Conservation (phyloP, 768 basidiomycete species). For the Tricholoma bakamatsutake region DNA sequence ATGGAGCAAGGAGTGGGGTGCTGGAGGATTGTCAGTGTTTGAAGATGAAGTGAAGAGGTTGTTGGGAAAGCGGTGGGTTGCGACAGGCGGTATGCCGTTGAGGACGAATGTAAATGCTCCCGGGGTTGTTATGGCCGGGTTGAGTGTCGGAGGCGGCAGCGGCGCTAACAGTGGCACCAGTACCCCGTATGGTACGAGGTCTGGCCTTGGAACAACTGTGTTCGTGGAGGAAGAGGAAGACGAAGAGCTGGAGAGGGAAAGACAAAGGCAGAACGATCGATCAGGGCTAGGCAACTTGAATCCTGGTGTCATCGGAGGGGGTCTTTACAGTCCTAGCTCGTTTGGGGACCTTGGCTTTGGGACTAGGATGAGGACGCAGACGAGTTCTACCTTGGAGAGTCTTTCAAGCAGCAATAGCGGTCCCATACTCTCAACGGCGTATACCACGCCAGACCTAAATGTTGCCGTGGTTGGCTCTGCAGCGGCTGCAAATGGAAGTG, state of each 20-base stretch:
- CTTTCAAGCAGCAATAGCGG: conserved; percentile 24
- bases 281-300: conserved; percentile 15
- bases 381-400: conserved; percentile 37
- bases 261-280: conserved; percentile 20
- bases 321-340: conserved; percentile 20
- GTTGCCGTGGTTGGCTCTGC: conserved; percentile 25
- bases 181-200: conserved; percentile 57
- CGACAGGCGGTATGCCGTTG: conserved; percentile 50
- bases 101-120: conserved; percentile 55
- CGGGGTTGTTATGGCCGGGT: conserved; percentile 12
- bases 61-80: conserved; percentile 69
- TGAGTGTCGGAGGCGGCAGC: conserved; percentile 30
- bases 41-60: conserved; percentile 77
- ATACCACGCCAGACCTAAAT: conserved; percentile 60
- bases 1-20: conserved; percentile 63
- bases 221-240: conserved; percentile 77
- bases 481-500: conserved; percentile 27
- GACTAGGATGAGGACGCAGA: conserved; percentile 49
- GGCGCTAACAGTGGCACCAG: conserved; percentile 61
- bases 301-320: conserved; percentile 23
- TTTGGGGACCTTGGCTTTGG: conserved; percentile 30
- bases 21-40: conserved; percentile 52
- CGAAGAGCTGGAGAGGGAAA: conserved; percentile 56
- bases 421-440: conserved; percentile 36
- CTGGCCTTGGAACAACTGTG: conserved; percentile 40